Evolutionary conservation across 106 monocot species (phyloP).

Genomic region (Alisma plantagoaquatica): DNA sequence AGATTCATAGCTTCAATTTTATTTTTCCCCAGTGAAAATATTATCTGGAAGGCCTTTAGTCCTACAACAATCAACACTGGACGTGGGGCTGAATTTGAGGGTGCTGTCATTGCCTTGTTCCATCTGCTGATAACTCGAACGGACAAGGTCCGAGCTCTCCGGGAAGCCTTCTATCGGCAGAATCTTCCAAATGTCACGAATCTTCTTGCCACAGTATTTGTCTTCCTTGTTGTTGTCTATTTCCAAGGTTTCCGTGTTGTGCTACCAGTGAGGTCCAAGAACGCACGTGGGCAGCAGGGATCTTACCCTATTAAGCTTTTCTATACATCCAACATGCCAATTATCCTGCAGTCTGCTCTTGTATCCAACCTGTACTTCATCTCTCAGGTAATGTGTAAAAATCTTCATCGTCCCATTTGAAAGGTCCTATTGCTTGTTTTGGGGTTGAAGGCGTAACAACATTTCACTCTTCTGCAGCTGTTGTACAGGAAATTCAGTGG

Average conservation of each 20-base stretch:
- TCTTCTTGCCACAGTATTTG: conserved; percentile 25
- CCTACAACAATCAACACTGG: conserved; percentile 30
- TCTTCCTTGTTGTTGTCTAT: conserved; percentile 30
- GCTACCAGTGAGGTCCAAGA: conserved; percentile 30
- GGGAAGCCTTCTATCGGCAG: conserved; percentile 26
- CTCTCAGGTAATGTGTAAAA: conserved; percentile 14
- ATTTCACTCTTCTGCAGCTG: too few relatives aligned
- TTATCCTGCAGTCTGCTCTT: conserved; percentile 20
- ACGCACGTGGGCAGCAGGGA: conserved; percentile 28
- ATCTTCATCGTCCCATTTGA: too few relatives aligned
- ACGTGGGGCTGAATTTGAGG: conserved; percentile 34
- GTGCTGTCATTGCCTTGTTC: conserved; percentile 33
- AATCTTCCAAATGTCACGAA: conserved; percentile 32
- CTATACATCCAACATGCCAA: conserved; percentile 26
- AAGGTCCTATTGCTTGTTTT: background rate
- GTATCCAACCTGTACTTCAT: conserved; percentile 20
- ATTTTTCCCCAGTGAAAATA: conserved; percentile 15
- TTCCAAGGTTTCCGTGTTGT: conserved; percentile 37
- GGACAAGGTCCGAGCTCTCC: conserved; percentile 28
- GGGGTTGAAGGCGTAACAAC: too few relatives aligned
- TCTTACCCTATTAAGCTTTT: conserved; percentile 31
- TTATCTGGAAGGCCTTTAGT: conserved; percentile 34
- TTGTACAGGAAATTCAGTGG: conserved; percentile 18
- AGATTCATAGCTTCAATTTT: too few relatives aligned
- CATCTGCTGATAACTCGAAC: conserved; percentile 26